phyloP scores from a whole-genome alignment of 257 asterid genomes.

The Ehretia macrophylla region DNA sequence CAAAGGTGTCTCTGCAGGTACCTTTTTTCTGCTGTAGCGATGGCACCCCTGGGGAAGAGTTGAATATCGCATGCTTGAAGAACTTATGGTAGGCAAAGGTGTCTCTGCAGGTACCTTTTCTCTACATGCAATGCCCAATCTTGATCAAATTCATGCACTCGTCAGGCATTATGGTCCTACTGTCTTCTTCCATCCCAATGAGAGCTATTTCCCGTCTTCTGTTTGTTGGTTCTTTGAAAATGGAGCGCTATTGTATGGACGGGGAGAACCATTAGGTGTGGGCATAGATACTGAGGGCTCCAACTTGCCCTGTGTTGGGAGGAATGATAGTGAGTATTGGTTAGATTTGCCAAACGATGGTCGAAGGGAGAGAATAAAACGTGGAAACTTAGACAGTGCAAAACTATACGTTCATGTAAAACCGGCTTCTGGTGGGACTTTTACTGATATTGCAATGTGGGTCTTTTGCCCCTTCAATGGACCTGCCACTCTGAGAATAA shows the following conservation, averaged over 20 bases:
- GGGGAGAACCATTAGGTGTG: slow-evolving; percentile 29
- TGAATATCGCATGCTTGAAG: slow-evolving; percentile 64
- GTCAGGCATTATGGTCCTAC: slow-evolving; percentile 76
- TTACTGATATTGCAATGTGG: slow-evolving; percentile 89
- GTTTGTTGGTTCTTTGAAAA: slow-evolving; percentile 81
- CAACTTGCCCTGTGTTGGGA: slow-evolving; percentile 71
- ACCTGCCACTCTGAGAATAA: slow-evolving; percentile 68
- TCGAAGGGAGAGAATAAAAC: slow-evolving; percentile 37
- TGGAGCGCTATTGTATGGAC: slow-evolving; percentile 59
- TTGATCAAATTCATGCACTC: slow-evolving; percentile 68
- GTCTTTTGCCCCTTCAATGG: slow-evolving; percentile 89
- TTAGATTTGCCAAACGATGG: slow-evolving; percentile 67
- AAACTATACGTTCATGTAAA: slow-evolving; percentile 77
- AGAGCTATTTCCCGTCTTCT: slow-evolving; percentile 75
- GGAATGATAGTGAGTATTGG: slow-evolving; percentile 77
- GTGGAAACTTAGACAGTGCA: slow-evolving; percentile 71
- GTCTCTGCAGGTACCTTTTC: no score
- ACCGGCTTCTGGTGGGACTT: slow-evolving; percentile 85
- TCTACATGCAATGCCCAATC: slow-evolving; percentile 77
- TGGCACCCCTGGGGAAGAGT: slow-evolving; percentile 38
- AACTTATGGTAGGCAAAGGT: no score
- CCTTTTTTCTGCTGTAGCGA: slow-evolving; percentile 55
- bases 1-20: slow-evolving; percentile 68
- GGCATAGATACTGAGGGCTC: slow-evolving; percentile 60
- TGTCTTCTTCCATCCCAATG: slow-evolving; percentile 77